Conservation (phyloP, 1,139 yeast genomes). For the Hyphopichia buzzinii region DNA sequence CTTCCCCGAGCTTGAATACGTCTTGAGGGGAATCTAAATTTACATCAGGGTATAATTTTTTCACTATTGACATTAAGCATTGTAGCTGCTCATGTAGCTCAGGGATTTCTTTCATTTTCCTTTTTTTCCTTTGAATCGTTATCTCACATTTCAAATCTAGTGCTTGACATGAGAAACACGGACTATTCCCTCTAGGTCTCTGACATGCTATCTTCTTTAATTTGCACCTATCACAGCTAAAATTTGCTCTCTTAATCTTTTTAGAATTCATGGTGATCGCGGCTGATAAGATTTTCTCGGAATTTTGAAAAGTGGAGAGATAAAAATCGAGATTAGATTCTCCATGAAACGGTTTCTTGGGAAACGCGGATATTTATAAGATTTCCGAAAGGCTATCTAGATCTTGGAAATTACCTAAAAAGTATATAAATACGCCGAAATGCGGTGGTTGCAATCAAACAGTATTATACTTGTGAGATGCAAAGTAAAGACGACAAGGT, state of each 20-base stretch:
- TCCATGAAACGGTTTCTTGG: no score
- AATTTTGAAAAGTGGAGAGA: no score
- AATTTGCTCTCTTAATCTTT: not conserved
- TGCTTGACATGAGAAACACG: constrained; percentile 9
- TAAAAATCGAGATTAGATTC: no score
- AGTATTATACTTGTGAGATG: no score
- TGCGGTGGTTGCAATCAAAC: no score
- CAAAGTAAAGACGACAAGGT: not conserved
- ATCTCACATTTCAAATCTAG: constrained; percentile 8
- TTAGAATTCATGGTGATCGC: no score
- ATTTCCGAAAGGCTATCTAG: no score
- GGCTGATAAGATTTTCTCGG: no score
- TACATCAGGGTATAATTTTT: constrained; percentile 1
- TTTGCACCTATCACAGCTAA: constrained; percentile 7
- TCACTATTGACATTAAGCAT: constrained; percentile 1
- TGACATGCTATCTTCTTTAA: constrained; percentile 5
- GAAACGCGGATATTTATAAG: no score
- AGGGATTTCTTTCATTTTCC: constrained; percentile 1
- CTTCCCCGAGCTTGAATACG: constrained; percentile 1
- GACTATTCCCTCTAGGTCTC: constrained; percentile 2
- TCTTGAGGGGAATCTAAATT: not conserved
- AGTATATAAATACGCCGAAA: no score
- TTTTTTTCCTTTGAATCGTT: constrained; percentile 9
- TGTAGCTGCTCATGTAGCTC: not conserved
- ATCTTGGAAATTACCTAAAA: no score